Percentiles rank a stretch among this genome's conserved stretches.
Evolutionary conservation across 2,329 filamentous ascomycete genomes (phyloP).

Genomic region (Lecanicillium sp.): DNA sequence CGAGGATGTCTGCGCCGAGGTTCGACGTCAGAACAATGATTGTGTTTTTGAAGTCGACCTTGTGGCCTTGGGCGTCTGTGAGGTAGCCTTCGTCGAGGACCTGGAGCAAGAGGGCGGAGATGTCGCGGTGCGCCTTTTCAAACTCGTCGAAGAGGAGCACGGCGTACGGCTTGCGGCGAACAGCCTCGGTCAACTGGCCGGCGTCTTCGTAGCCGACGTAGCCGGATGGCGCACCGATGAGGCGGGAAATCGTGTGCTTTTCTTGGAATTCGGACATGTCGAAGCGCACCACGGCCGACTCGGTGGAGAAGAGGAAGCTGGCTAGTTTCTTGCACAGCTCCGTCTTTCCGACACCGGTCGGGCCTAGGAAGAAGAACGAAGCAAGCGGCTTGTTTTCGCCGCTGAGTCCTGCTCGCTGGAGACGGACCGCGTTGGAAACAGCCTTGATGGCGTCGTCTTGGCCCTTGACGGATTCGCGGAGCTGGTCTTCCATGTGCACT

Average conservation of each 20-base stretch:
- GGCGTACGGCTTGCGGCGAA: constrained; percentile 89
- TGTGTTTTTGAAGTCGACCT: constrained; percentile 93
- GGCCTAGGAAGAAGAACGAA: constrained; percentile 95
- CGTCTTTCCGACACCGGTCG: constrained; percentile 94
- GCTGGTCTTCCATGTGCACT: constrained; percentile 87
- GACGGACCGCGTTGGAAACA: constrained; percentile 85
- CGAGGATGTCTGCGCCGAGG: constrained; percentile 83
- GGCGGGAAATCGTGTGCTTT: constrained; percentile 87
- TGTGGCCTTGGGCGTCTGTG: constrained; percentile 91
- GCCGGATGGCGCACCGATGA: constrained; percentile 88
- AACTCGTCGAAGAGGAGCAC: constrained; percentile 96
- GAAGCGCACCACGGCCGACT: constrained; percentile 84
- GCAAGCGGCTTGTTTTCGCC: constrained; percentile 88
- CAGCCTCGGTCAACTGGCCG: constrained; percentile 90
- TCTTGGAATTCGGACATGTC: constrained; percentile 99
- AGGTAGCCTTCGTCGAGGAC: constrained; percentile 95
- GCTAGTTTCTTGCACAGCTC: constrained; percentile 96
- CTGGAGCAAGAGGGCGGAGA: constrained; percentile 83
- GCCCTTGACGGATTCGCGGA: constrained; percentile 77
- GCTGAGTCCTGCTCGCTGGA: constrained; percentile 86
- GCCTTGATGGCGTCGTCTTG: constrained; percentile 91
- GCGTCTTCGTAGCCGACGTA: constrained; percentile 97
- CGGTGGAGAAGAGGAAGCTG: constrained; percentile 85
- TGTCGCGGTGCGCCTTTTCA: constrained; percentile 94
- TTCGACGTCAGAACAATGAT: constrained; percentile 96